Percentiles rank a stretch among this genome's conserved stretches.
Evolutionary conservation across 2,329 filamentous ascomycete species (phyloP).

Genomic region (Exutisphaerella laricina): DNA sequence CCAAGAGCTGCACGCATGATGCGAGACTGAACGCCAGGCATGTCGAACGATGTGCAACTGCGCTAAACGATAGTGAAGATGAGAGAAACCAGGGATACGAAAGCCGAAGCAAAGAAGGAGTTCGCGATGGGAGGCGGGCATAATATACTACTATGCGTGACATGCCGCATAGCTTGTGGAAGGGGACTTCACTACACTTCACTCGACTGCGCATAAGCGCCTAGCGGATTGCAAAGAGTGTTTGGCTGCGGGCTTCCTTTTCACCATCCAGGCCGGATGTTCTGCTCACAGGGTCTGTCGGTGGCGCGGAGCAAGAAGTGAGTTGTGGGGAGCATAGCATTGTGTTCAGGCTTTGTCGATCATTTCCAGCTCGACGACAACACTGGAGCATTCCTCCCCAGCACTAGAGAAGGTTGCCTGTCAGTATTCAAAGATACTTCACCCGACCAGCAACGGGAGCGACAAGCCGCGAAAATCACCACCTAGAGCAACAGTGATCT

Average conservation of each 20-base stretch:
- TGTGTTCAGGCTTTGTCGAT: background rate
- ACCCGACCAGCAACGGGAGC: background rate
- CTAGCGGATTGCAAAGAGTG: too few species aligned
- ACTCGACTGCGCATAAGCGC: too few species aligned
- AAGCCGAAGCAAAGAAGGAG: background rate
- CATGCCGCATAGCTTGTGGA: too few species aligned
- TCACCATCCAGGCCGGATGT: too few species aligned
- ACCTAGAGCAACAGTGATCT: too few species aligned
- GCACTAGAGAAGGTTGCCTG: background rate
- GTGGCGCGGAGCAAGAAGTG: background rate
- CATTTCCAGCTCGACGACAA: background rate
- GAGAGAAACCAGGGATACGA: background rate
- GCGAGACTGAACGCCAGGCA: constrained; percentile 1
- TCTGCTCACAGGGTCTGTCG: too few species aligned
- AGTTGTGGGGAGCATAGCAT: background rate
- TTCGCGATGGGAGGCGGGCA: too few species aligned
- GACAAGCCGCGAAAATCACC: background rate
- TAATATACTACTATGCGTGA: too few species aligned
- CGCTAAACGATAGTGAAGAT: background rate
- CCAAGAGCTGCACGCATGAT: constrained; percentile 4
- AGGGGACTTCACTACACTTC: too few species aligned
- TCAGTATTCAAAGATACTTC: constrained; percentile 4
- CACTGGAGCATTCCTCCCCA: background rate
- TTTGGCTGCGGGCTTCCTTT: too few species aligned
- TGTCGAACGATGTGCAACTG: background rate